Conservation (phyloP, 1,284 basidiomycete genomes). For the Sanghuangporus baumii region DNA sequence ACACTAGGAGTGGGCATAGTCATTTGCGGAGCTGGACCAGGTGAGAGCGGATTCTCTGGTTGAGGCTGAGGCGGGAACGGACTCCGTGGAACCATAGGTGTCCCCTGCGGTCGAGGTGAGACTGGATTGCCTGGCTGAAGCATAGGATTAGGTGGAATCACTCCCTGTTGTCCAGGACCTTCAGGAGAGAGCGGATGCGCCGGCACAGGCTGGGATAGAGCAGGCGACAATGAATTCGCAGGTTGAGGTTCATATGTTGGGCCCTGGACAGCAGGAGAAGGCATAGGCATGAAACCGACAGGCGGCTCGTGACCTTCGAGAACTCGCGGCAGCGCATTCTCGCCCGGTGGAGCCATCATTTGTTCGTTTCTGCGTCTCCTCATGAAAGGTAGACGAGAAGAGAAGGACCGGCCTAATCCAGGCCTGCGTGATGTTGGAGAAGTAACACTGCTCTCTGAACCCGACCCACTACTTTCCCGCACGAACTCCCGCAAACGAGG, state of each 20-base stretch:
- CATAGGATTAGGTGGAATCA: background rate
- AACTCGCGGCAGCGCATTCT: background rate
- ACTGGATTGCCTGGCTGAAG: background rate
- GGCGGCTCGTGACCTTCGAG: conserved; percentile 2
- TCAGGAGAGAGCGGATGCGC: background rate
- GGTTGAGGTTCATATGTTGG: conserved; percentile 1
- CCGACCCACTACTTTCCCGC: background rate
- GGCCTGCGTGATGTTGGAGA: background rate
- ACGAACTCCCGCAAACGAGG: background rate
- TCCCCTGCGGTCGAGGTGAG: background rate
- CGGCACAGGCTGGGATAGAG: background rate
- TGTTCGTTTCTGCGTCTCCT: conserved; percentile 1
- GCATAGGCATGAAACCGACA: conserved; percentile 4
- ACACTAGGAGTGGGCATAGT: background rate
- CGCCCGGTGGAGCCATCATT: background rate
- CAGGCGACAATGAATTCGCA: background rate
- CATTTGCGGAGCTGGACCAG: background rate
- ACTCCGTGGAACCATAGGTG: background rate
- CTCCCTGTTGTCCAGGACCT: background rate
- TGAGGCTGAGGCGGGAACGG: background rate
- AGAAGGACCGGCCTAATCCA: conserved; percentile 4
- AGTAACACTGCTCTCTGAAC: background rate
- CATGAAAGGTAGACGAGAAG: background rate
- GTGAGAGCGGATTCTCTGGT: background rate
- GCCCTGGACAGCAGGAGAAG: background rate